These are phyloP conservation scores for Hemisphaericaspora subhashii DNA, from an alignment of 1,139 yeast species.

Conservation along the genomic window DNA sequence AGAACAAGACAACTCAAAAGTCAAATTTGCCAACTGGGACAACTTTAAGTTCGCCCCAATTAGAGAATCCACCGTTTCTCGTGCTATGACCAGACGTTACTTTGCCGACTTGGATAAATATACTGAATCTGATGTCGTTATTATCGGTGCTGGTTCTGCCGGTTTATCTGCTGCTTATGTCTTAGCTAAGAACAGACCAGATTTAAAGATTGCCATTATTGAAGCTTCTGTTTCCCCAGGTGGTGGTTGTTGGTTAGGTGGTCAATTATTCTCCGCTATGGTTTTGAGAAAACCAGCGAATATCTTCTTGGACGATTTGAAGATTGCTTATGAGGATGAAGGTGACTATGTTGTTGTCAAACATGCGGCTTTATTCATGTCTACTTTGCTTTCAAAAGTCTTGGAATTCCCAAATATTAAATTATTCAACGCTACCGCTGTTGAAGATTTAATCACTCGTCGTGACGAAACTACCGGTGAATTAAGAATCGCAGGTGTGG, in stretches of 20 bases:
- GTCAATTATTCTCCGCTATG: conserved; percentile 80
- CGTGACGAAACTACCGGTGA: conserved; percentile 55
- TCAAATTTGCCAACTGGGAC: conserved; percentile 59
- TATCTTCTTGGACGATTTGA: conserved; percentile 62
- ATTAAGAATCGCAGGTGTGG: conserved; percentile 73
- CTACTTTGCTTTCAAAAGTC: conserved; percentile 70
- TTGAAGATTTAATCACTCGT: conserved; percentile 77
- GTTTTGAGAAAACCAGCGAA: conserved; percentile 79
- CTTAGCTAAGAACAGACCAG: conserved; percentile 74
- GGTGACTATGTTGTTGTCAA: conserved; percentile 80
- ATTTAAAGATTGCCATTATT: conserved; percentile 69
- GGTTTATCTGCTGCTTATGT: conserved; percentile 76
- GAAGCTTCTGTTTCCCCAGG: conserved; percentile 79
- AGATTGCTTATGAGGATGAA: conserved; percentile 71
- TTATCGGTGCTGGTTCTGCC: conserved; percentile 79
- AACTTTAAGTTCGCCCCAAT: conserved; percentile 69
- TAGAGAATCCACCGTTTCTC: conserved; percentile 76
- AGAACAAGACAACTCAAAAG: conserved; percentile 18
- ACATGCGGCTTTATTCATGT: conserved; percentile 77
- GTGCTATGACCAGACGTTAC: conserved; percentile 80
- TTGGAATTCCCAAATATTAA: conserved; percentile 72
- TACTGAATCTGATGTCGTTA: conserved; percentile 73
- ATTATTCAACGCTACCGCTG: conserved; percentile 79
- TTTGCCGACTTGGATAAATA: conserved; percentile 72
- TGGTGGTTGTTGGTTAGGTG: conserved; percentile 82